Evolutionary conservation across 345 rosid genomes (phyloP), one percentile per base, ranked within the genome.

Genomic region (Eutrema yunnanense): DNA sequence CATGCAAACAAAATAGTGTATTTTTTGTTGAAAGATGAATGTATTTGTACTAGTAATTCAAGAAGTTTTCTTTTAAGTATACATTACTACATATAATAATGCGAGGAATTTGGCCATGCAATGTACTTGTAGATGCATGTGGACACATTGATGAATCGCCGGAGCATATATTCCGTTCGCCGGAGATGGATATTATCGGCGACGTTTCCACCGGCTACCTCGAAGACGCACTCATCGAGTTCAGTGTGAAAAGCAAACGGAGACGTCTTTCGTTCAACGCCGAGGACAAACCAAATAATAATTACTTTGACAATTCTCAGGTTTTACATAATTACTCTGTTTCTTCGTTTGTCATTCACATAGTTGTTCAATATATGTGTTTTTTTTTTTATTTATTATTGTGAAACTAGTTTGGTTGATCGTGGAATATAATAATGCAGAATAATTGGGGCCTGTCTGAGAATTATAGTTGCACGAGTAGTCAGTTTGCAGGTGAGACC

Each of bases 131-230:
- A 72, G 80, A 70, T 76, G 60, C 73, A 55, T 73, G 47, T 69
- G 84, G 69, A 73, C 79, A 76, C 51, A 79, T 86, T 82, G 87
- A 81, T 38, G 79, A 62, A 62, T 69, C 79, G 43, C 71, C 67
- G 84, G 78, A 72, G 70, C 54, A 48, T 37, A 68, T 32, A 44
- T 79, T 2, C 76, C 79, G 11, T 73, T 81, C 59, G 54, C 86
- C 74, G 81, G 80, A 54, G 75, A 51, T 64, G n/a, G 72, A 22
- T 30, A 11, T 53, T 36, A 33, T 62, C 26, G 73, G 82, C 37
- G 88, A 87, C 70, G 72, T 84, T 22, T 89, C 96, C 38, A 84
- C 96, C 26, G 98, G 98, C 47, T 93, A 93, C 62, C 84, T 93
- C 33, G 91, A 93, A 78, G 98, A 93, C 62, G 98, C 96, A 29